These are phyloP conservation scores for Aspergillus brunneoviolaceus DNA, from an alignment of 2,329 filamentous ascomycete species.

Conservation along the genomic window DNA sequence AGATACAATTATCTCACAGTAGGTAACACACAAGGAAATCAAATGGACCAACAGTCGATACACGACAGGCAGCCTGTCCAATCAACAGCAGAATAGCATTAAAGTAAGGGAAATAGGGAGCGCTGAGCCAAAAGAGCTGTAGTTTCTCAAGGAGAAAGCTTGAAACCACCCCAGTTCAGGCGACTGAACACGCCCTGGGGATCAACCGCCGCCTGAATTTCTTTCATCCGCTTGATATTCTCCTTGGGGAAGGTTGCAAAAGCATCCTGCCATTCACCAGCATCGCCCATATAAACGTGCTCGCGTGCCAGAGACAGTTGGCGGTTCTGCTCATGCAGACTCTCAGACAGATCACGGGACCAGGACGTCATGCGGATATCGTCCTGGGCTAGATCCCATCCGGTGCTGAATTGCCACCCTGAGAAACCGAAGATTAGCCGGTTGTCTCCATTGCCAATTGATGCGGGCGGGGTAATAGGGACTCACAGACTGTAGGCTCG, in stretches of 20 bases:
- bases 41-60: no score
- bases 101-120: no score
- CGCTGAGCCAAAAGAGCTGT: no score
- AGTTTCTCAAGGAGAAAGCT: slow-evolving; percentile 3
- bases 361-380: slow-evolving; percentile 39
- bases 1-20: no score
- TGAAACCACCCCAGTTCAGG: slow-evolving; percentile 41
- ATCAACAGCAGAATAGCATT: no score
- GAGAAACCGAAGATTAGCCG: not conserved
- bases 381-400: slow-evolving; percentile 37
- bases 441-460: not conserved
- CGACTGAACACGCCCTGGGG: slow-evolving; percentile 30
- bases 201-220: slow-evolving; percentile 35
- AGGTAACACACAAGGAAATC: no score
- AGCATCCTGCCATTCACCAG: slow-evolving; percentile 39
- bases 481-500: slow-evolving; percentile 34
- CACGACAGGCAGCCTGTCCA: no score
- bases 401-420: slow-evolving; percentile 44
- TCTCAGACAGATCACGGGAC: slow-evolving; percentile 28
- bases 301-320: slow-evolving; percentile 31
- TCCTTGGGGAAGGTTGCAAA: slow-evolving; percentile 33
- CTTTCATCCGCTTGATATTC: slow-evolving; percentile 36
- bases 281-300: slow-evolving; percentile 42
- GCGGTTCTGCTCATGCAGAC: slow-evolving; percentile 34
- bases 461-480: not conserved